Evolutionary conservation across 139 green algal genomes (phyloP).

Genomic region (Asterochloris erici): DNA sequence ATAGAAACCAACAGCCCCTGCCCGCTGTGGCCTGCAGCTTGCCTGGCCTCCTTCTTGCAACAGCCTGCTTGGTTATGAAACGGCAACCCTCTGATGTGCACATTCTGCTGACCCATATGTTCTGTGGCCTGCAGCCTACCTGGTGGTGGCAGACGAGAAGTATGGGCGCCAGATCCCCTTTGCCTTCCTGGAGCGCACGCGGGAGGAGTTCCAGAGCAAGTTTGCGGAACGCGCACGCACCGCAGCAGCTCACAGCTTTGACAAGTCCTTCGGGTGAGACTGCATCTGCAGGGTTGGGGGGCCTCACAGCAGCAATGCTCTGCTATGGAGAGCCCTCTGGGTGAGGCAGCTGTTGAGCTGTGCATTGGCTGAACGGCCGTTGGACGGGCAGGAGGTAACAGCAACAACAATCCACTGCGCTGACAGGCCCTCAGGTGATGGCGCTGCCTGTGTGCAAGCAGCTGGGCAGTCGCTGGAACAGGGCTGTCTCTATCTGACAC

Average conservation of each 20-base stretch:
- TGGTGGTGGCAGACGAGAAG: slow-evolving; percentile 90
- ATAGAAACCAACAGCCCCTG: no score
- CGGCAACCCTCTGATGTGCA: not conserved
- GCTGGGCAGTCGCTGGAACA: no score
- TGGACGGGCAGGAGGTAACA: no score
- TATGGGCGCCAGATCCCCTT: slow-evolving; percentile 92
- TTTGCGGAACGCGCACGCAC: slow-evolving; percentile 61
- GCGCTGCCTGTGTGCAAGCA: no score
- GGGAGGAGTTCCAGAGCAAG: slow-evolving; percentile 67
- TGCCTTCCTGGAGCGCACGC: slow-evolving; percentile 85
- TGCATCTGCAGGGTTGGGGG: not conserved
- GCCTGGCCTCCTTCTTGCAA: not conserved
- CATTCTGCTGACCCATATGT: slow-evolving; percentile 1
- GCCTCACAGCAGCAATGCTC: not conserved
- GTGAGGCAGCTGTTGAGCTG: no score
- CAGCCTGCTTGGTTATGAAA: not conserved
- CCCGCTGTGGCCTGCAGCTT: no score
- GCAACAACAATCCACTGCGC: no score
- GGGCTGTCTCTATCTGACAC: not conserved
- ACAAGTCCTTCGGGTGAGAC: slow-evolving; percentile 76
- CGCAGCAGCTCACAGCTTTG: slow-evolving; percentile 72
- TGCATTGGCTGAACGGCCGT: no score
- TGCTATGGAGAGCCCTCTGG: not conserved
- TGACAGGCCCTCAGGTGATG: no score
- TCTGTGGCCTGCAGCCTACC: slow-evolving; percentile 55